Percentiles rank a stretch among this genome's conserved stretches.
Evolutionary conservation across 2,329 filamentous ascomycete species (phyloP).

Genomic region (Beauveria rudraprayagi): DNA sequence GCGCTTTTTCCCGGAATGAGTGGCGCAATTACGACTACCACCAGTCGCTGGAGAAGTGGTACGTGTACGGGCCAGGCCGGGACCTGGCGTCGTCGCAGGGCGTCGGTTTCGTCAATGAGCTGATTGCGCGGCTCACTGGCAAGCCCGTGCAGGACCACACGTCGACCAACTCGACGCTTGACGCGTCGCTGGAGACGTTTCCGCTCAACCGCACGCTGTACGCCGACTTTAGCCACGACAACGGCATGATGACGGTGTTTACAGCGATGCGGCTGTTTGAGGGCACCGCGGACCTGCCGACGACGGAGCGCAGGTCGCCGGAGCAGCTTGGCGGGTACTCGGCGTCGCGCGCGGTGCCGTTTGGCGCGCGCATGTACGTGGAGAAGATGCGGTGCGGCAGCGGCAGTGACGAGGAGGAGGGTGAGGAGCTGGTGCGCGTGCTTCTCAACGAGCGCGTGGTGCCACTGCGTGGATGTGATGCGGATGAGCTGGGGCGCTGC

Average conservation of each 20-base stretch:
- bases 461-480: slow-evolving; percentile 60
- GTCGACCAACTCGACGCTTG: slow-evolving; percentile 69
- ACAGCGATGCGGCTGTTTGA: slow-evolving; percentile 75
- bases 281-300: slow-evolving; percentile 45
- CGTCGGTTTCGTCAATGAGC: slow-evolving; percentile 80
- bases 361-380: slow-evolving; percentile 72
- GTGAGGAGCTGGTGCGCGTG: slow-evolving; percentile 67
- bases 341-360: slow-evolving; percentile 73
- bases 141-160: slow-evolving; percentile 64
- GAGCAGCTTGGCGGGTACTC: slow-evolving; percentile 58
- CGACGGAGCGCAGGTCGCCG: slow-evolving; percentile 40
- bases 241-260: slow-evolving; percentile 71
- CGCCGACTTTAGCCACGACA: slow-evolving; percentile 89
- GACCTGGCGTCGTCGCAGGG: slow-evolving; percentile 76
- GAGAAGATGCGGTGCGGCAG: slow-evolving; percentile 70
- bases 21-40: slow-evolving; percentile 78
- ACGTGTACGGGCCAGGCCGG: slow-evolving; percentile 70
- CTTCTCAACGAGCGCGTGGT: slow-evolving; percentile 80
- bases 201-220: slow-evolving; percentile 64
- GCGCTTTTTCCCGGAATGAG: slow-evolving; percentile 62
- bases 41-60: slow-evolving; percentile 74
- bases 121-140: slow-evolving; percentile 70
- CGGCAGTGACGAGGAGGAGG: slow-evolving; percentile 14
- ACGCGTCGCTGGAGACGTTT: slow-evolving; percentile 59
- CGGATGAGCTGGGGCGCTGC: slow-evolving; percentile 65